phyloP scores from a whole-genome alignment of 1,284 basidiomycete genomes.

The Chondrostereum purpureum region DNA sequence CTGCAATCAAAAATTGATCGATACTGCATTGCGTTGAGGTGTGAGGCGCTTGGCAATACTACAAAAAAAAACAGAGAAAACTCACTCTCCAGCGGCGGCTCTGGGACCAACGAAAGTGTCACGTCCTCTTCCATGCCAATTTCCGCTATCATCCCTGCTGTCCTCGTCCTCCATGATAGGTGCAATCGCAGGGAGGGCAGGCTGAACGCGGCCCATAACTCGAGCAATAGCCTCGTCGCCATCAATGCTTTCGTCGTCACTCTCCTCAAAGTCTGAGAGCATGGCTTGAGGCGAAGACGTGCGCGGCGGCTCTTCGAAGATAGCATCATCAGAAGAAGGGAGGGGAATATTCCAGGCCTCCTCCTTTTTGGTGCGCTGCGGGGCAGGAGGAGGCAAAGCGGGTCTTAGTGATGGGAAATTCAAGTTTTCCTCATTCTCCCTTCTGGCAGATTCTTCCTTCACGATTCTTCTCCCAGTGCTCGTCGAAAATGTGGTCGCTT shows the following conservation, averaged over 20 bases:
- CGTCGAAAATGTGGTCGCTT: too few species aligned
- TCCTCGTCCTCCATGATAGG: conserved; percentile 22
- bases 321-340: neutral
- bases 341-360: too few species aligned
- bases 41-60: neutral
- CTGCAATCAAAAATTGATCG: conserved; percentile 45
- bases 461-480: too few species aligned
- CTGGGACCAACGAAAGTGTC: conserved; percentile 38
- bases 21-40: conserved; percentile 28
- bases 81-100: conserved; percentile 44
- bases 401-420: too few species aligned
- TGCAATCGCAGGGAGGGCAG: conserved; percentile 9
- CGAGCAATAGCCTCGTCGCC: neutral
- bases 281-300: neutral
- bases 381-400: too few species aligned
- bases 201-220: neutral
- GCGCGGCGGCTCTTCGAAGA: neutral
- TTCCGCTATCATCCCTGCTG: conserved; percentile 31
- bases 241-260: conserved; percentile 9
- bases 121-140: conserved; percentile 38
- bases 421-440: too few species aligned
- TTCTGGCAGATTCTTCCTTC: too few species aligned
- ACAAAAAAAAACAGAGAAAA: conserved; percentile 10
- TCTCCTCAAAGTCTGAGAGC: conserved; percentile 14
- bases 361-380: too few species aligned